Base-by-base conservation (phyloP, 1,139 yeast genomes). In the Taiozyma sp. region DNA sequence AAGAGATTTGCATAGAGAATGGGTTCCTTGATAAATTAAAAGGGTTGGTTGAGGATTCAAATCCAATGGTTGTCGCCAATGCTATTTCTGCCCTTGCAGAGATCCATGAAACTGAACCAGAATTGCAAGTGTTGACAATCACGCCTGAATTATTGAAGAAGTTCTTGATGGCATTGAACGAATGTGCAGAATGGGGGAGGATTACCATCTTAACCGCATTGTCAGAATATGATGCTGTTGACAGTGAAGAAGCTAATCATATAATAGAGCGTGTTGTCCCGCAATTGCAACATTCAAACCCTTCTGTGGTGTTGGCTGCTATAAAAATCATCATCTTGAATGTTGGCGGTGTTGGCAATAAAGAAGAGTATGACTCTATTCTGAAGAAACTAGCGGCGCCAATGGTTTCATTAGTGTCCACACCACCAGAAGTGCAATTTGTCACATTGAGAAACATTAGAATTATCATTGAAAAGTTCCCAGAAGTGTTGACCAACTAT, bases 151-250 rank as follows among this genome's bases (percentile, higher is more conserved):
- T 45, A 47, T 74, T 87, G 50, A 81, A 81, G 57, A 85, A 79
- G 65, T 76, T 93, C 54, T 74, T 95, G 54, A 75, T 83, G 58
- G 96, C 97, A 30, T 75, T 95, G 58, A 91, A 91, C 68, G 99
- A 95, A 70, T 93, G 98, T 70, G 91, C 98, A 1, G 99, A 95
- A 71, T 95, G 99, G 99, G 99, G 99, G 7, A 80, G 99, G 63
- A 87, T 93, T 58, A 83, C 97, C 2, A 88, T 95, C 46, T 75
- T 95, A 56, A 80, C 88, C 2, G 90, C 97, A 1, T 71, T 95
- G 57, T 76, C 89, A 10, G 91, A 86, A 47, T 93, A 85, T 66
- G 69, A 79, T 4, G 74, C 88, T 0, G 57, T 22, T 9, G 79
- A 76, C 49, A 65, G 72, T 1, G 76, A 77, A 28, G 96, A 91